Base-by-base conservation (phyloP, 1,284 basidiomycete species). In the Ganoderma multipileum region DNA sequence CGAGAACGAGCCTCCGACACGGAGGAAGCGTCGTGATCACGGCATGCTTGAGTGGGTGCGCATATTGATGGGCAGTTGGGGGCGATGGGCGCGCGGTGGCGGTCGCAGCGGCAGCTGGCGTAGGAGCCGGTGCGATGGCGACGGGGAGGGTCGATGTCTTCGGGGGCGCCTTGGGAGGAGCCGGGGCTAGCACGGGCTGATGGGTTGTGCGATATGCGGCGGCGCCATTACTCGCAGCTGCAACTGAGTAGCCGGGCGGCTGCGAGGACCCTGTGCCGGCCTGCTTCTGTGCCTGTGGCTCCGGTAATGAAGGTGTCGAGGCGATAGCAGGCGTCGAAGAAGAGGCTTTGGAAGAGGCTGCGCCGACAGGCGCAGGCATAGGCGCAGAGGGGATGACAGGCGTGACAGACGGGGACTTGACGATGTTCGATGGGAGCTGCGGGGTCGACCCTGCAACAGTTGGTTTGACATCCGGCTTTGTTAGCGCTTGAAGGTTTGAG, bases 1-100 rank as follows among this genome's bases (percentile, higher is more conserved):
- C 87, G 44, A 92, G 79, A 41, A 80, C 80, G 42, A 93, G 78
- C 26, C 81, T 80, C 55, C 92, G 84, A 33, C 87, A 88, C 18
- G 82, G 81, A 5, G 91, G 90, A 58, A 87, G 81, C n/a, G 89
- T 84, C 52, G 80, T 82, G 59, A 93, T 72, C 33, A 79, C 81
- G 30, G 90, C 82, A 41, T 82, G 83, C 69, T 84, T 73, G 23
- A 80, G 73, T n/a, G 69, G 72, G 39, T 73, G 73, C 42, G 69
- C 70, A 30, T 68, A 65, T 28, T 70, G 69, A 0, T 63, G 39
- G 23, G 70, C 65, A 1, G 72, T 11, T 4, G 85, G 83, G 33
- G 85, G 83, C 1, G 88, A 85, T 61, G 83, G 81, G 14, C 85
- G 86, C 61, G 79, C 69, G 16, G 75, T 14, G 11, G 64, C 36